These are phyloP conservation scores for Kondoa subrosea DNA, from an alignment of 768 basidiomycete species.

Conservation along the genomic window DNA sequence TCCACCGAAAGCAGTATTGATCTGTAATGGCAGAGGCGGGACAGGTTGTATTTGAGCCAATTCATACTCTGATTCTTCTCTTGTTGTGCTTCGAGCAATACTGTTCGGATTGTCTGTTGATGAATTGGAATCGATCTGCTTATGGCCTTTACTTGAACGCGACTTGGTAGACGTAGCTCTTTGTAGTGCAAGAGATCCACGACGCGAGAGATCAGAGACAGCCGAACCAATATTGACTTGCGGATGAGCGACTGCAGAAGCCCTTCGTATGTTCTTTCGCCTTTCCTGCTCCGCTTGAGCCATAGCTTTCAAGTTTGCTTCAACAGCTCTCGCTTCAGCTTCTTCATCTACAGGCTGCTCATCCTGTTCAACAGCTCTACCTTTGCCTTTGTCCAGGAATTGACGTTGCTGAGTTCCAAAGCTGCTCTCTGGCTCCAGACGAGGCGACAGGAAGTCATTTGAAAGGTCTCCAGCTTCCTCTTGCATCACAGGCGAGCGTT, in stretches of 20 bases:
- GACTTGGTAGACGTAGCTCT: background rate
- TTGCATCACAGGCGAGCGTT: background rate
- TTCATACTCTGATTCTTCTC: background rate
- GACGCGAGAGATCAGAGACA: background rate
- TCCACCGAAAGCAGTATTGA: background rate
- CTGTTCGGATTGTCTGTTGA: background rate
- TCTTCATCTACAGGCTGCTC: background rate
- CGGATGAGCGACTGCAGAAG: background rate
- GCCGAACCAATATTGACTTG: background rate
- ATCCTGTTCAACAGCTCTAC: background rate
- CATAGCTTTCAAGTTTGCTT: background rate
- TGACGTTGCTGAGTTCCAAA: background rate
- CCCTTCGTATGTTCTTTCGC: background rate
- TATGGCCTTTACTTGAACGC: background rate
- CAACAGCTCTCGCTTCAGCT: background rate
- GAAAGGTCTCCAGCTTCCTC: background rate
- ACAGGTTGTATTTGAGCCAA: background rate
- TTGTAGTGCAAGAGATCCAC: background rate
- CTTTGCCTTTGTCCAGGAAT: background rate
- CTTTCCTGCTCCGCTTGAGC: background rate
- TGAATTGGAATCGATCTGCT: background rate
- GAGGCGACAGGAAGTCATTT: background rate
- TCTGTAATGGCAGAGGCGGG: slow-evolving; percentile 3
- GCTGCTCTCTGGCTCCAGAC: background rate
- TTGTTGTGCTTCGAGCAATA: background rate